Evolutionary conservation across 208 protist species (phyloP).

Genomic region (Histomonas meleagridis): DNA sequence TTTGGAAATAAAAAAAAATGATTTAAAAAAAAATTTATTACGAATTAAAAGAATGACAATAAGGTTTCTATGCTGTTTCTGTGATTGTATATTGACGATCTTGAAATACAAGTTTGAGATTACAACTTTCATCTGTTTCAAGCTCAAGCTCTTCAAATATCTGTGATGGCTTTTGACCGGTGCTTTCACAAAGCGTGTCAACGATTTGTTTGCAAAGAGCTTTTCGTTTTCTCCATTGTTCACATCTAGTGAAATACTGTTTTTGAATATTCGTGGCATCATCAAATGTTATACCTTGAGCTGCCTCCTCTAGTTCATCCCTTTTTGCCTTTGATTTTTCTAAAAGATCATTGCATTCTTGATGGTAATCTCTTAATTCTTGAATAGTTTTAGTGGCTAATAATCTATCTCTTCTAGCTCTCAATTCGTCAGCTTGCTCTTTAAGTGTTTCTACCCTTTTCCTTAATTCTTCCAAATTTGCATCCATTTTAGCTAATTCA

Average conservation of each 20-base stretch:
- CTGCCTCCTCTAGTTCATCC: neutral
- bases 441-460: neutral
- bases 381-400: neutral
- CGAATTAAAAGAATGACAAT: too few species aligned
- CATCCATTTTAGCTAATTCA: neutral
- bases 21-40: too few species aligned
- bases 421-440: neutral
- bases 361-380: neutral
- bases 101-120: neutral
- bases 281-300: neutral
- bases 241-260: neutral
- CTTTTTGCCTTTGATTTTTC: neutral
- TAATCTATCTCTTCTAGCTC: neutral
- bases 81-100: neutral
- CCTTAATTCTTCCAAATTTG: neutral
- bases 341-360: too few species aligned
- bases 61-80: too few species aligned
- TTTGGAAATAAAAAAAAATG: too few species aligned
- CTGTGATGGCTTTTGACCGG: neutral
- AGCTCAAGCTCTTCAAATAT: neutral
- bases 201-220: neutral
- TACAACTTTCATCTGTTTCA: neutral
- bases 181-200: neutral
- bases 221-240: neutral
- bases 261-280: neutral